Base-by-base conservation (phyloP, 345 rosid species). In the Sonneratia caseolaris region DNA sequence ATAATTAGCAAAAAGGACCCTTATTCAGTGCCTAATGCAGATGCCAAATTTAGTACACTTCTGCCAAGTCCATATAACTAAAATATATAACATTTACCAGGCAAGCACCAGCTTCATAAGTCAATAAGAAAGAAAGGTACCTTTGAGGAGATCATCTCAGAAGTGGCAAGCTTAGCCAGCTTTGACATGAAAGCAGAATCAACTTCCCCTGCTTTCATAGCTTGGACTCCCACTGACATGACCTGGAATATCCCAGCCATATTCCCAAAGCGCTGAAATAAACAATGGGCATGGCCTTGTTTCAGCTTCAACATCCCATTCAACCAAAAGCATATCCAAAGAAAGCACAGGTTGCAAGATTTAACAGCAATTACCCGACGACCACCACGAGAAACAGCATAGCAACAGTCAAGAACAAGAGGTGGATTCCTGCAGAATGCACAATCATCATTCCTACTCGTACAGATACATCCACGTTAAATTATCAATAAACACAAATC, bases 181-280 rank as follows among this genome's bases (percentile, higher is more conserved):
- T 87, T 94, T 22, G 85, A 81, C 86, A 91, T 81, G 82, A 87
- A 88, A 73, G 79, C 78, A 68, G 84, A 86, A 85, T 94, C 98
- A 65, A 83, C 81, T 42, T 91, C 91, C n/a, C 72, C 78, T 71
- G 67, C 71, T 75, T 86, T 84, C 68, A 94, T 77, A 61, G 89
- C 89, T 24, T 83, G 80, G 74, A 94, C 91, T 68, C 88, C 87
- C 55, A 87, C 77, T 8, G 98, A 89, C 98, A 91, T 90, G 7
- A 94, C 96, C 84, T 94, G 93, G 81, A 94, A 94, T 42, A 90
- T 84, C 73, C 96, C 98, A 53, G 97, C 98, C 90, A 94, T 84
- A 79, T 94, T 94, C 68, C 95, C 84, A 77, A 88, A 91, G 59
- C 97, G 82, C 98, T 94, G 79, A 68, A 76, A 78, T 67, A 82